Conservation (phyloP, 768 basidiomycete genomes). For the Tricholoma matsutake region DNA sequence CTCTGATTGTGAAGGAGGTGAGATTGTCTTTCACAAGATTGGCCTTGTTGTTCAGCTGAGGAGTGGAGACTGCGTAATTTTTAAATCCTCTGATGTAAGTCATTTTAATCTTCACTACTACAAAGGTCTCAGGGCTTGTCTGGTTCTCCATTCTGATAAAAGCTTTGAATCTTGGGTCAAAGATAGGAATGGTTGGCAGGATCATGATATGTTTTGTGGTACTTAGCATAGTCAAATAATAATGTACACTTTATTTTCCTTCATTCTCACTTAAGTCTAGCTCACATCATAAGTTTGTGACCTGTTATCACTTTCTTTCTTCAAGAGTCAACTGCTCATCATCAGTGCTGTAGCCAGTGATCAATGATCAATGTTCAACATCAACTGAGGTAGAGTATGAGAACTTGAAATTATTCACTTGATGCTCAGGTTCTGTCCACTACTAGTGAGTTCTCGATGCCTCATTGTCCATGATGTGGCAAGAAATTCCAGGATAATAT, state of each 20-base stretch:
- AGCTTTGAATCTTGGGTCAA: conserved; percentile 5
- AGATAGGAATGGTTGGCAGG: conserved; percentile 7
- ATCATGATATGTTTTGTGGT: background rate
- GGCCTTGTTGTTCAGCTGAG: conserved; percentile 14
- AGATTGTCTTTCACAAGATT: conserved; percentile 16
- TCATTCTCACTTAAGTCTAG: background rate
- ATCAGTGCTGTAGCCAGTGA: too few relatives aligned
- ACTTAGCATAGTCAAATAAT: background rate
- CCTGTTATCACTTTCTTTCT: background rate
- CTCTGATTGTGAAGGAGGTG: conserved; percentile 15
- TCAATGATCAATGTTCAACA: too few relatives aligned
- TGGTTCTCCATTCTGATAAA: conserved; percentile 23
- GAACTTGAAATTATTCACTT: background rate
- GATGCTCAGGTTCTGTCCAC: background rate
- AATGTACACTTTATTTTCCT: background rate
- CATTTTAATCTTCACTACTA: conserved; percentile 25
- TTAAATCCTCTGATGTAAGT: conserved; percentile 16
- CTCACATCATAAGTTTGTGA: background rate
- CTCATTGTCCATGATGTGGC: background rate
- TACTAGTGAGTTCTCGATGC: background rate
- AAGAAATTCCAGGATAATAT: background rate
- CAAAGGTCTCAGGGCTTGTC: conserved; percentile 15
- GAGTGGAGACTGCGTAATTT: conserved; percentile 13
- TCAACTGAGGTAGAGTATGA: background rate
- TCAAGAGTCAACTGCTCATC: background rate